Evolutionary conservation across 2,329 filamentous ascomycete species (phyloP).

Genomic region (Xylaria sp.): DNA sequence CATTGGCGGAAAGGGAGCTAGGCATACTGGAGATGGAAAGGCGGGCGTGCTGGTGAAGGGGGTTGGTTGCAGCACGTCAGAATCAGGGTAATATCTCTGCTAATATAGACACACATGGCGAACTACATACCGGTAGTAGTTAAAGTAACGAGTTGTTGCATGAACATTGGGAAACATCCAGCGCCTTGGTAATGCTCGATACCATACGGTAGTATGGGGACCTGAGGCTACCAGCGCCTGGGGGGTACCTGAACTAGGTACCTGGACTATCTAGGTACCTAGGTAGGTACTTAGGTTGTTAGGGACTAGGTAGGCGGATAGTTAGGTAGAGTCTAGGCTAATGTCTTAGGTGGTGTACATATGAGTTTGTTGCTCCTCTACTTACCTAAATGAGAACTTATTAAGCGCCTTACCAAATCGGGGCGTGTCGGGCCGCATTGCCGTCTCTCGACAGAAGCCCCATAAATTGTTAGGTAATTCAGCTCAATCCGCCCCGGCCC

Average conservation of each 20-base stretch:
- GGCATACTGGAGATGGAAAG: too few relatives aligned
- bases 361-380: background rate
- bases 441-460: slow-evolving; percentile 15
- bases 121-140: background rate
- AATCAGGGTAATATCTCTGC: background rate
- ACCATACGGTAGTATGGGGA: too few relatives aligned
- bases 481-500: slow-evolving; percentile 13
- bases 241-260: too few relatives aligned
- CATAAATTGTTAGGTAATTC: slow-evolving; percentile 24
- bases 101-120: slow-evolving; percentile 2
- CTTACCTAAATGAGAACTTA: slow-evolving; percentile 21
- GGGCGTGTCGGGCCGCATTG: slow-evolving; percentile 25
- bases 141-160: background rate
- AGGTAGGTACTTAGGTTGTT: too few relatives aligned
- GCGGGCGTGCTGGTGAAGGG: background rate
- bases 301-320: too few relatives aligned
- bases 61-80: background rate
- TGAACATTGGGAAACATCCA: too few relatives aligned
- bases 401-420: slow-evolving; percentile 22
- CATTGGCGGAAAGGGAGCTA: background rate
- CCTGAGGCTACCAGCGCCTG: too few relatives aligned
- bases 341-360: background rate
- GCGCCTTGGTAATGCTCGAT: too few relatives aligned
- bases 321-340: background rate
- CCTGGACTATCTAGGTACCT: background rate